Conservation (phyloP, 257 asterid species). For the Thymus mandschuricus region DNA sequence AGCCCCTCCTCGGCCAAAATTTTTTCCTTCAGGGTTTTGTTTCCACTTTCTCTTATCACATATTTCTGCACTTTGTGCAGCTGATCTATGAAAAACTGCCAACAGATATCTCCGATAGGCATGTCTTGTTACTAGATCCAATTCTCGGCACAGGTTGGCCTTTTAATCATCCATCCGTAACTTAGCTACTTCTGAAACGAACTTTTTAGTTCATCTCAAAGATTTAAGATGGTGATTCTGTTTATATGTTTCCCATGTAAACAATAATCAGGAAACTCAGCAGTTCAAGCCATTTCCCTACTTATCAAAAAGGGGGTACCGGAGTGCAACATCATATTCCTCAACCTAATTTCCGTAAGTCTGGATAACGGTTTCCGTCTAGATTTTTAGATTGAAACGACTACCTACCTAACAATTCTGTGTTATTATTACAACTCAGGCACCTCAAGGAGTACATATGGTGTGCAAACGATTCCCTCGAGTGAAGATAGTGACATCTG, state of each 20-base stretch:
- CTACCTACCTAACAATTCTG: neutral
- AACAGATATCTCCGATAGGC: slow-evolving; percentile 86
- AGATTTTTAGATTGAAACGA: neutral
- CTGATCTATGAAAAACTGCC: slow-evolving; percentile 95
- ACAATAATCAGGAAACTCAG: slow-evolving; percentile 80
- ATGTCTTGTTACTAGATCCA: slow-evolving; percentile 91
- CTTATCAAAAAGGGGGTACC: slow-evolving; percentile 95
- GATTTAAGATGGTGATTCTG: neutral
- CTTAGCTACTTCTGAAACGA: neutral
- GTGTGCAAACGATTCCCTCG: slow-evolving; percentile 93
- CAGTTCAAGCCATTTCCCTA: slow-evolving; percentile 87
- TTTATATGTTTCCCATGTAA: neutral
- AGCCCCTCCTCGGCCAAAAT: neutral
- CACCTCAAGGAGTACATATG: slow-evolving; percentile 96
- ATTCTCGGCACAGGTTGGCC: slow-evolving; percentile 95
- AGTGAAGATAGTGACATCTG: slow-evolving; percentile 96
- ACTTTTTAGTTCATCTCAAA: neutral
- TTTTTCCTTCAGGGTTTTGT: neutral
- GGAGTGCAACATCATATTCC: slow-evolving; percentile 90
- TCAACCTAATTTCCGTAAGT: slow-evolving; percentile 93
- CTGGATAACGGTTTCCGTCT: neutral
- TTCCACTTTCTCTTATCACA: slow-evolving; percentile 1
- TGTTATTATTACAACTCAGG: slow-evolving; percentile 46
- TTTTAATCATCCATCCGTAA: neutral
- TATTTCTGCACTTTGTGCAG: slow-evolving; percentile 45